These are phyloP conservation scores for Periconia macrospinosa DNA, from an alignment of 2,329 filamentous ascomycete species.

Conservation along the genomic window DNA sequence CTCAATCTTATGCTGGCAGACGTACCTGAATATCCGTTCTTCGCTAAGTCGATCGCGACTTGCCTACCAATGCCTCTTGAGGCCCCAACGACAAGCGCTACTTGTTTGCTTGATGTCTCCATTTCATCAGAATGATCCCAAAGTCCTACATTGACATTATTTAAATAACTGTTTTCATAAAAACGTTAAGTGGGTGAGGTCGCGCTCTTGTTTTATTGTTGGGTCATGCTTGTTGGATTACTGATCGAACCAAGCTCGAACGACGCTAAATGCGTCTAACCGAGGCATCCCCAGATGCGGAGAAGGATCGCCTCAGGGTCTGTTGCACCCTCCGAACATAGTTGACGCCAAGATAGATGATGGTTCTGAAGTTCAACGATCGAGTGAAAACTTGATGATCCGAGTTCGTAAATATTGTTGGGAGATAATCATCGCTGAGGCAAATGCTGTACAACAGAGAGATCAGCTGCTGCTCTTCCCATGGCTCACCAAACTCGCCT, in stretches of 20 bases:
- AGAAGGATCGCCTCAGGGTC: too few species aligned
- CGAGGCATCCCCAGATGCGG: not conserved
- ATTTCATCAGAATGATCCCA: constrained; percentile 4
- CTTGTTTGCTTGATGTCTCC: constrained; percentile 43
- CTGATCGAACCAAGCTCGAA: not conserved
- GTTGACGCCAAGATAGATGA: too few species aligned
- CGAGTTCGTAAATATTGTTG: too few species aligned
- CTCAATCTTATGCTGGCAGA: not conserved
- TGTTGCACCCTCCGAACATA: too few species aligned
- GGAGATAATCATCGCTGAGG: too few species aligned
- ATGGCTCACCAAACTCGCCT: not conserved
- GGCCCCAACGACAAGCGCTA: constrained; percentile 74
- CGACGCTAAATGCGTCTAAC: not conserved
- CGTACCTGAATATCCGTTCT: constrained; percentile 69
- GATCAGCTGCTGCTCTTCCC: too few species aligned
- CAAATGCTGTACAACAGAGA: too few species aligned
- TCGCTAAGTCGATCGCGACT: constrained; percentile 75
- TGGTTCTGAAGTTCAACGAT: too few species aligned
- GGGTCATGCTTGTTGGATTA: not conserved
- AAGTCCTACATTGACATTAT: too few species aligned
- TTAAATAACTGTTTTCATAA: not conserved
- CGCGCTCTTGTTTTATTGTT: not conserved
- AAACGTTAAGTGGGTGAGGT: not conserved
- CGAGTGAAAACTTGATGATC: too few species aligned
- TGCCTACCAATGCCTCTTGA: constrained; percentile 81